These are phyloP conservation scores for Tolypocladium ovalisporum DNA, from an alignment of 2,329 filamentous ascomycete species.

Conservation along the genomic window DNA sequence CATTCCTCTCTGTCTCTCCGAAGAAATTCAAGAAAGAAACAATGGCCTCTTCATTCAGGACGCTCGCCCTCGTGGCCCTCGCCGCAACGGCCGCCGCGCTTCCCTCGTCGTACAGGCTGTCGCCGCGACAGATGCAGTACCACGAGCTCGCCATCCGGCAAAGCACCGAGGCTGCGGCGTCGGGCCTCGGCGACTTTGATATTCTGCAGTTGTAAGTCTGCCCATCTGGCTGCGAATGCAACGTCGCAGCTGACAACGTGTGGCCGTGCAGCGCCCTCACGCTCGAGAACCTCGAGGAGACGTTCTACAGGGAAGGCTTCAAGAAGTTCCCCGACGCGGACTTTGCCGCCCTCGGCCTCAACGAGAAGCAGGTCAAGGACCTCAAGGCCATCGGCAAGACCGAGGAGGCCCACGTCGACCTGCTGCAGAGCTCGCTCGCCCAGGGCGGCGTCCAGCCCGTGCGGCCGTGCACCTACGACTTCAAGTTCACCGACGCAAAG, in stretches of 20 bases:
- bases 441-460: slow-evolving; percentile 55
- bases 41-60: slow-evolving; percentile 26
- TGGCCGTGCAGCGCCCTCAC: slow-evolving; percentile 42
- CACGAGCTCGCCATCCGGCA: slow-evolving; percentile 38
- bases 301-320: slow-evolving; percentile 64
- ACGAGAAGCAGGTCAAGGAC: slow-evolving; percentile 24
- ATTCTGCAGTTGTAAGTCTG: slow-evolving; percentile 46
- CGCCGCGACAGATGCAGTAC: slow-evolving; percentile 31
- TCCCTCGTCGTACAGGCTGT: slow-evolving; percentile 33
- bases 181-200: slow-evolving; percentile 40
- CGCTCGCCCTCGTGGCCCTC: slow-evolving; percentile 31
- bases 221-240: neutral
- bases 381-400: slow-evolving; percentile 51
- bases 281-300: slow-evolving; percentile 62
- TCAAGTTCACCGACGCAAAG: slow-evolving; percentile 53
- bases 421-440: slow-evolving; percentile 44
- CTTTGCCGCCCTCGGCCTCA: slow-evolving; percentile 42
- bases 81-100: slow-evolving; percentile 34
- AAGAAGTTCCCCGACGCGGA: slow-evolving; percentile 52
- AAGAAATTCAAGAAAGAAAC: neutral
- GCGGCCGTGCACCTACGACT: slow-evolving; percentile 61
- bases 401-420: slow-evolving; percentile 37
- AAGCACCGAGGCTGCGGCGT: slow-evolving; percentile 31
- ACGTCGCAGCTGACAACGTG: too few relatives aligned
- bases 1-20: neutral